Percentiles rank a stretch among this genome's conserved stretches.
Conservation (phyloP, 371 early-diverging fungal species). For the Apophysomyces sp. region DNA sequence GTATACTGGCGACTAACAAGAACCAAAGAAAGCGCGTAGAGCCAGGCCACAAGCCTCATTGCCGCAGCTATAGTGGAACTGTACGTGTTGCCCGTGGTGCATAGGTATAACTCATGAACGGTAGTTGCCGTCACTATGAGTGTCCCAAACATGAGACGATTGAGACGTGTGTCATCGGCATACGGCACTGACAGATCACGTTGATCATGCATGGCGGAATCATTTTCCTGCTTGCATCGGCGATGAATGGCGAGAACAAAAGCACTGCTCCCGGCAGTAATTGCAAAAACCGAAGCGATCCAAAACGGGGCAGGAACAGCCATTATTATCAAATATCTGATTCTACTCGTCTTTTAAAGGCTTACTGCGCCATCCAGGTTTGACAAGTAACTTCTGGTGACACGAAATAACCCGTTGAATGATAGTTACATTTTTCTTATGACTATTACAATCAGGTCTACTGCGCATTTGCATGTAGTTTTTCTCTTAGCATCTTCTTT, state of each 20-base stretch:
- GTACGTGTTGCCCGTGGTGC: neutral
- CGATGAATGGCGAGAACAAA: constrained; percentile 16
- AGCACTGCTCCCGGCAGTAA: constrained; percentile 10
- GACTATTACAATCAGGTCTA: too few relatives aligned
- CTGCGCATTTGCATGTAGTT: too few relatives aligned
- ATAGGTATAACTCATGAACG: constrained; percentile 6
- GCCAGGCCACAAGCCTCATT: constrained; percentile 15
- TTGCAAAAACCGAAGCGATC: constrained; percentile 7
- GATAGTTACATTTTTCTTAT: too few relatives aligned
- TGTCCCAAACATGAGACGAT: constrained; percentile 13
- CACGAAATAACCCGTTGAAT: too few relatives aligned
- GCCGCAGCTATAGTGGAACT: constrained; percentile 3
- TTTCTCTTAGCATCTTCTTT: too few relatives aligned
- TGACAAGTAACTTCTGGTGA: too few relatives aligned
- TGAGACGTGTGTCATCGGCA: constrained; percentile 12
- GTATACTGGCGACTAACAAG: constrained; percentile 13
- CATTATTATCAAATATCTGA: too few relatives aligned
- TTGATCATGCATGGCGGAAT: constrained; percentile 2
- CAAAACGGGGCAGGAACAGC: constrained; percentile 1
- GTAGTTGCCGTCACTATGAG: constrained; percentile 4
- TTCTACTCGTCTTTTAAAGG: too few relatives aligned
- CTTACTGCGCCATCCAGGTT: too few relatives aligned
- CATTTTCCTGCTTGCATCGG: neutral
- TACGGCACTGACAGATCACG: constrained; percentile 24
- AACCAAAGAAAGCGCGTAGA: constrained; percentile 15